Evolutionary conservation across 495 filamentous ascomycete species (phyloP), one percentile per base, ranked within the genome.

Genomic region (Aspergillus sclerotioniger): DNA sequence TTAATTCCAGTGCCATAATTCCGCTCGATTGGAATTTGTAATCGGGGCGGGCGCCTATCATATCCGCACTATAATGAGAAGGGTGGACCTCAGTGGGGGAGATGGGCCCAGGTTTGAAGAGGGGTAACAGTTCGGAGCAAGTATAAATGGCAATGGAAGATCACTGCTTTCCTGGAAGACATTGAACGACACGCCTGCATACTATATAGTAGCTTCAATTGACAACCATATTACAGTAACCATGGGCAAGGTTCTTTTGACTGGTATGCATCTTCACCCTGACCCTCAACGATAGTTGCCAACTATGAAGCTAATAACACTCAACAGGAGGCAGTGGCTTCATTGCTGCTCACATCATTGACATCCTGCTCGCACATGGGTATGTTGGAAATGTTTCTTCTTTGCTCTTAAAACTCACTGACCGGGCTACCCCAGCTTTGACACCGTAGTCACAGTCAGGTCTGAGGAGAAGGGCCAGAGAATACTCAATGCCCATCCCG

Each of bases 381-480:
- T 82, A 62, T 29, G 32, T 50, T 19, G n/a, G 25, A 6, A 19
- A 37, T 25, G 17, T 47, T 15, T 12, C 6, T 8, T 15, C 45
- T 4, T 4, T 39, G 28, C 17, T 6, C 3, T 15, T 31, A 19
- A 19, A 28, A 56, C 32, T 49, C 19, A 45, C 56, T 61, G 33
- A 60, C n/a, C 20, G 19, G 29, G 60, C 56, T 56, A 29, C 43
- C 25, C 20, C 50, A 79, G 71, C 17, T 88, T 92, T 69, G 84
- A 84, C 43, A 90, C 94, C 12, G 84, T 94, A 13, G 90, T 91
- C 9, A 96, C 90, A 6, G 93, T 98, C 49, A 82, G 93, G 48
- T 87, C 84, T 3, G 79, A 89, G 52, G 83, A 84, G 19, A 98
- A 98, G 68, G 92, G 87, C 17, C 72, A 89, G 48, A 83, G 78